Base-by-base conservation (phyloP, 1,284 basidiomycete species). In the Austroboletus niveus region DNA sequence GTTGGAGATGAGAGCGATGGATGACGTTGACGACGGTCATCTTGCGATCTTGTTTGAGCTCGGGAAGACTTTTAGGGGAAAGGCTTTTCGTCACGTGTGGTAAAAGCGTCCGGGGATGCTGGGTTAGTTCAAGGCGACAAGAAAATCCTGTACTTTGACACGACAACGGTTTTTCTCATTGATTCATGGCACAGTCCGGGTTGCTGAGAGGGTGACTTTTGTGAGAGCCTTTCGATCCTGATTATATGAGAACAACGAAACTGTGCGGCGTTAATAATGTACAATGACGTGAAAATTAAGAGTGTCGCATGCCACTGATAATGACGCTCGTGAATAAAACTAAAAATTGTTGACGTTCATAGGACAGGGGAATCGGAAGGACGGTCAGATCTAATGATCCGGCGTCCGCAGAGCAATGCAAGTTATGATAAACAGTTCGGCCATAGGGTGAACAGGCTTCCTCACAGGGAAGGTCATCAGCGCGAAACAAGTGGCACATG, bases 371-470 rank as follows among this genome's bases (percentile, higher is more conserved):
- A 17, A 17, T 4, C 8, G 8, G 17, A 24, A 17, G 14, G 34
- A 3, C 2, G 10, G 14, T 12, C 24, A 29, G 42, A 40, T 40
- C 54, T 57, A 68, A 48, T 67, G 52, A 52, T 61, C 63, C 1
- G 69, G 66, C 6, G 43, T 68, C 11, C 69, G 66, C 51, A 68
- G 57, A 7, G 66, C 66, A 17, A 70, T 60, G 42, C 58, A 66
- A 20, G 69, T 68, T 20, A 66, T 62, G n/a, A 68, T 61, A 29
- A 68, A 44, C 3, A 68, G 55, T 29, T 69, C 66, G 17, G 50
- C 27, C 66, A 71, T 68, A 12, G 36, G 51, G 30, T 43, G 55
- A 8, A 40, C 67, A 10, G 53, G 24, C 65, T 69, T 46, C 12
- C 2, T 5, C 30, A 42, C 27, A 12, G 20, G 17, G 58, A 42